These are phyloP conservation scores for Nigrospora sphaerica DNA, from an alignment of 2,329 filamentous ascomycete genomes.

Conservation along the genomic window DNA sequence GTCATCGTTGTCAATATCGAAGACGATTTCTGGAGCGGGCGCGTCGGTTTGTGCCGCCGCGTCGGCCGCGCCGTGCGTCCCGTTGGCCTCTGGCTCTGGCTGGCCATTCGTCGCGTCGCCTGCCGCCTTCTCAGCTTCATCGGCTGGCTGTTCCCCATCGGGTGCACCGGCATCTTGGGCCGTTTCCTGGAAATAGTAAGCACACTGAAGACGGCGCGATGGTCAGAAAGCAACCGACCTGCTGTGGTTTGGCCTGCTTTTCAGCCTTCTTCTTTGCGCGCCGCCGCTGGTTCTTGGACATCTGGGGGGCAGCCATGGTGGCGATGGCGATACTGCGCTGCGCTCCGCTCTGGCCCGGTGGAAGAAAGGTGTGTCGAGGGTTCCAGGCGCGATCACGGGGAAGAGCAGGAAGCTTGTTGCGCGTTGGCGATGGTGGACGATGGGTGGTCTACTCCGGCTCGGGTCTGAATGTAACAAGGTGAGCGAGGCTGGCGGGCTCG, in stretches of 20 bases:
- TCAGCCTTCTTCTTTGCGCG: conserved; percentile 92
- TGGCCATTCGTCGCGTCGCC: conserved; percentile 16
- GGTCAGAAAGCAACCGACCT: too few species aligned
- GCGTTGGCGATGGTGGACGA: too few species aligned
- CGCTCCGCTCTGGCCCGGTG: too few species aligned
- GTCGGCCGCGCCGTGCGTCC: conserved; percentile 22
- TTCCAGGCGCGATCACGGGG: too few species aligned
- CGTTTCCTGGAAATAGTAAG: conserved; percentile 8
- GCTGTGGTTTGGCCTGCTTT: conserved; percentile 56
- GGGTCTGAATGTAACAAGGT: too few species aligned
- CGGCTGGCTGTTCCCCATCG: conserved; percentile 24
- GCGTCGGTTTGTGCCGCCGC: conserved; percentile 35
- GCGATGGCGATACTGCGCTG: too few species aligned
- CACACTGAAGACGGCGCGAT: neutral
- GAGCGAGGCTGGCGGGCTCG: too few species aligned
- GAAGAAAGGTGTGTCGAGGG: too few species aligned
- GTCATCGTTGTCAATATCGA: conserved; percentile 57
- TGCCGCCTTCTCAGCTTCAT: conserved; percentile 13
- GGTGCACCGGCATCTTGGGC: conserved; percentile 18
- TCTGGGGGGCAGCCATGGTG: conserved; percentile 61
- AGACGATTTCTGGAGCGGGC: conserved; percentile 29
- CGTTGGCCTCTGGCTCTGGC: conserved; percentile 35
- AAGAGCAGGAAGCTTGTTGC: too few species aligned
- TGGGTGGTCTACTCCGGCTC: too few species aligned
- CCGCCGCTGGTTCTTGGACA: conserved; percentile 90